Base-by-base conservation (phyloP, 1,284 basidiomycete genomes). In the Trametes sp. region DNA sequence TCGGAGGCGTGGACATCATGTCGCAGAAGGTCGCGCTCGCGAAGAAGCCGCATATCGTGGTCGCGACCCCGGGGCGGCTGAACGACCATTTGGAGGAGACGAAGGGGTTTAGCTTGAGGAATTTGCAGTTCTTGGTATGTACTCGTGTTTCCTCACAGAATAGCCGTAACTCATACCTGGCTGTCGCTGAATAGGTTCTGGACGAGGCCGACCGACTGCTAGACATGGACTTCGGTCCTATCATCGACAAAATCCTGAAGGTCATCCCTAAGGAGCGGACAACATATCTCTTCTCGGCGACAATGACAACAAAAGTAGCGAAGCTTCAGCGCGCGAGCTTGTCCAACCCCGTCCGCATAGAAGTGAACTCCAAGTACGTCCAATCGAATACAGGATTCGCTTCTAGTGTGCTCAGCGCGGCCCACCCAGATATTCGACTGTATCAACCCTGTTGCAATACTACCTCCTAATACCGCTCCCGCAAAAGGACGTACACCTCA, bases 281-380 rank as follows among this genome's bases (percentile, higher is more conserved):
- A 36, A 99, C 98, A 0, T 98, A 96, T 76, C 85, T 99, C 1
- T 99, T 98, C 82, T 98, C 96, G 16, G 98, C 98, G 1, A 99
- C 98, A n/a, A 99, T 99, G 96, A 98, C 97, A 2, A 98, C 95
- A 24, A 99, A 98, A 78, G 96, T 99, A 11, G 96, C 95, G 26
- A 98, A 99, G 77, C 83, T 99, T 9, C 97, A 99, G 76, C 83
- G 98, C 59, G 97, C 98, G n/a, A 95, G 93, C 82, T 82, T 99
- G 72, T 87, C 88, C 57, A 98, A 98, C 75, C 98, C 98, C 8
- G 88, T 98, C n/a, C 87, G 94, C 67, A 90, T 99, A 8, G 96
- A 99, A 78, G 95, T 98, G 1, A 94, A 90, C 41, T 87, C 93
- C 71, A 98, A 98, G 93, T 95, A 74, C 70, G 90, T 77, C 14